Percentiles rank a stretch among this genome's conserved stretches.
phyloP scores from a whole-genome alignment of 176 grass and related monocot genomes.

The Cymbopogon citratus region DNA sequence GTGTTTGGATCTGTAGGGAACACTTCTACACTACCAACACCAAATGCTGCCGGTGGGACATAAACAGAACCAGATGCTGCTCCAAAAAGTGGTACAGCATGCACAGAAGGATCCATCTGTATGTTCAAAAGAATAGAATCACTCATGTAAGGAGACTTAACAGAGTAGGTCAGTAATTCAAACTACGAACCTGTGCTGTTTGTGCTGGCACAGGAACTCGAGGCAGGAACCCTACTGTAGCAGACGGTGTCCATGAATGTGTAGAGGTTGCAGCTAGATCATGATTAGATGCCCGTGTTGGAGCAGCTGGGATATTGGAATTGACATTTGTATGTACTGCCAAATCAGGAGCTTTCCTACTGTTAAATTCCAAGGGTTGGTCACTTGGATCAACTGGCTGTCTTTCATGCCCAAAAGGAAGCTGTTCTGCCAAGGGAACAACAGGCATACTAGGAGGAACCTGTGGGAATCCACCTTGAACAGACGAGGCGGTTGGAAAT shows the following conservation, averaged over 20 bases:
- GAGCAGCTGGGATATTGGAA: conserved; percentile 28
- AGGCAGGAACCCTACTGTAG: conserved; percentile 47
- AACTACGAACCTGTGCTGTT: conserved; percentile 47
- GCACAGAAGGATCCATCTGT: conserved; percentile 64
- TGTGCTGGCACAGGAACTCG: conserved; percentile 41
- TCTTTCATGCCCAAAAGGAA: conserved; percentile 24
- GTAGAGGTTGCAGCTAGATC: conserved; percentile 38
- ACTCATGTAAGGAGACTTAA: not conserved
- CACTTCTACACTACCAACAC: conserved; percentile 44
- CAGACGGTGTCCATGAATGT: conserved; percentile 67
- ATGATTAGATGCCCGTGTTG: conserved; percentile 38
- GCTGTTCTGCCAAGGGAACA: conserved; percentile 19
- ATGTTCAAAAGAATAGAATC: conserved; percentile 26
- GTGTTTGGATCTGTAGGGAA: conserved; percentile 51
- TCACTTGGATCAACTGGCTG: conserved; percentile 53
- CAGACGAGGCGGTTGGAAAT: conserved; percentile 34
- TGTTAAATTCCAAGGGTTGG: conserved; percentile 58
- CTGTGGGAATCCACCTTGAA: conserved; percentile 62
- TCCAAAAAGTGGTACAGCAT: conserved; percentile 49
- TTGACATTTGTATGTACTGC: conserved; percentile 46
- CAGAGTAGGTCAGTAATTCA: not conserved
- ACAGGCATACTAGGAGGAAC: conserved; percentile 28
- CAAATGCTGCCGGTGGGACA: conserved; percentile 68
- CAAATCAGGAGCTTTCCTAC: conserved; percentile 43
- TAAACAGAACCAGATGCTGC: conserved; percentile 47